Evolutionary conservation across 2,329 filamentous ascomycete species (phyloP).

Genomic region (Cercospora citrullina): DNA sequence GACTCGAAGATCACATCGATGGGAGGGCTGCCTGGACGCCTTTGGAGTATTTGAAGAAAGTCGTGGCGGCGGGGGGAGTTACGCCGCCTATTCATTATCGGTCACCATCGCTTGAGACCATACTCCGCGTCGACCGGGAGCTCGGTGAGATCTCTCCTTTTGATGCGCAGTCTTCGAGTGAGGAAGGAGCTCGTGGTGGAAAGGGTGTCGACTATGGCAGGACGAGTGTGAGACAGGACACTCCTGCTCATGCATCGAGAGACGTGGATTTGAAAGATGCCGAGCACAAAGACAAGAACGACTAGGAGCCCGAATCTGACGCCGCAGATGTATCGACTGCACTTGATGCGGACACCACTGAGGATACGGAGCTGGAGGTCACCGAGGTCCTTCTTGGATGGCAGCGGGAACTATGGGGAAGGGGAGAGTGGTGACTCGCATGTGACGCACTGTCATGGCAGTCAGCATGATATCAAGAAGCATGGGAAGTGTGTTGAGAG

Average conservation of each 20-base stretch:
- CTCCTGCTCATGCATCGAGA: not conserved
- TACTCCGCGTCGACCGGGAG: not conserved
- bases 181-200: not conserved
- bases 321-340: not conserved
- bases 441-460: not conserved
- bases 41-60: not conserved
- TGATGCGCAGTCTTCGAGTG: not conserved
- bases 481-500: not conserved
- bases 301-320: not conserved
- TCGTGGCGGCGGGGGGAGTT: not conserved
- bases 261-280: not conserved
- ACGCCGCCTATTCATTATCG: not conserved
- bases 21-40: not conserved
- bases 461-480: not conserved
- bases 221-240: not conserved
- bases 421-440: not conserved
- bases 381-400: not conserved
- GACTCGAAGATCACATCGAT: constrained; percentile 4
- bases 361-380: not conserved
- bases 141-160: not conserved
- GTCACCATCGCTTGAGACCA: not conserved
- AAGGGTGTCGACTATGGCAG: not conserved
- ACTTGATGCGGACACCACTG: not conserved
- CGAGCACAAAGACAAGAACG: not conserved
- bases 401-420: not conserved